Base-by-base conservation (phyloP, 768 basidiomycete genomes). In the Lyophyllum semitale region DNA sequence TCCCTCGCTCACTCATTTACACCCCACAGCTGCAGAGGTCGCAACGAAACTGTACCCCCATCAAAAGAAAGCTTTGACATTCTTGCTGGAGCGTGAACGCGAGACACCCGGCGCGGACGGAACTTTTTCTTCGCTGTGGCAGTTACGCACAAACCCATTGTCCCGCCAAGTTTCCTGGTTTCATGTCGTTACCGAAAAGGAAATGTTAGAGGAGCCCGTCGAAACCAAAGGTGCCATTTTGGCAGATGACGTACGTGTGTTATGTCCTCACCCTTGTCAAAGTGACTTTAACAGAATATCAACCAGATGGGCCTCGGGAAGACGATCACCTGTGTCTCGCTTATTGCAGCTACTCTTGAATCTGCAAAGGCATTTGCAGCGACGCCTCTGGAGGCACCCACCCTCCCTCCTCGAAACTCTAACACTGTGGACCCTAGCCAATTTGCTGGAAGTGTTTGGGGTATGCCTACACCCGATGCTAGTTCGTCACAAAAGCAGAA, bases 231-330 rank as follows among this genome's bases (percentile, higher is more conserved):
- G 95, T 30, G 84, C 95, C 6, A 94, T 99, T 60, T 75, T 99
- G 51, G 97, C 97, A 8, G 97, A 99, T 73, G 97, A 99, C 78
- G 95, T 98, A 75, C 65, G 91, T 38, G 37, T 51, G 35, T 29
- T 37, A 64, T 47, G 59, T 59, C 40, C 25, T 62, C 54, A 51
- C 45, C 38, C 26, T 40, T 9, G 54, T 54, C 20, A 25, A 51
- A 52, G 20, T 23, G 15, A 20, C 46, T 13, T 35, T 29, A 43
- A 40, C 40, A 63, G 57, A 60, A 37, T 15, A 22, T 49, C 30
- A 55, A 55, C 62, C n/a, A 97, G 95, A 98, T 97, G 95, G 96
- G 96, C 62, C 83, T 99, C 26, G 96, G 96, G 17, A 98, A 98
- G 73, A 98, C 96, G 0, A 94, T 98, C 49, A 92, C 94, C 27